These are phyloP conservation scores for Suhomyces atakaporum DNA, from an alignment of 1,139 yeast species.

Conservation along the genomic window DNA sequence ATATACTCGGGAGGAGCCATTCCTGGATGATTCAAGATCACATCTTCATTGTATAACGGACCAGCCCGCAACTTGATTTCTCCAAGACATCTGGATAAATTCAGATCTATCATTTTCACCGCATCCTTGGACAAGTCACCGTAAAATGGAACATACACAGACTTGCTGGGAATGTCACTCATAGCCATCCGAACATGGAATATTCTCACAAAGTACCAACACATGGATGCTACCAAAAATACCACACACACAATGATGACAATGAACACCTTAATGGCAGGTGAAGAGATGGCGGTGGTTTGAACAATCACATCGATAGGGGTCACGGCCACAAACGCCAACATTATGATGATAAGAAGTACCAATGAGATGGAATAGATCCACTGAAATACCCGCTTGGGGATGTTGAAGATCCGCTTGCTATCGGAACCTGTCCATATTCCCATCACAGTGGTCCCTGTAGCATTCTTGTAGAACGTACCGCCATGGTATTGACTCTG, in stretches of 20 bases:
- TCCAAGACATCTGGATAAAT: conserved; percentile 43
- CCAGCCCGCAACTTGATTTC: conserved; percentile 52
- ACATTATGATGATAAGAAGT: conserved; percentile 40
- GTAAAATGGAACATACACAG: conserved; percentile 64
- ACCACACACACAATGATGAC: conserved; percentile 73
- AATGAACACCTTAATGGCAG: conserved; percentile 68
- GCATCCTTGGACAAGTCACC: conserved; percentile 61
- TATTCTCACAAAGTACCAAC: conserved; percentile 56
- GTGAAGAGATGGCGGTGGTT: conserved; percentile 55
- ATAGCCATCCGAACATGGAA: conserved; percentile 58
- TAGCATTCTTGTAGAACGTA: conserved; percentile 1
- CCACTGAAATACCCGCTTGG: conserved; percentile 48
- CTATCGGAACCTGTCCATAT: conserved; percentile 10
- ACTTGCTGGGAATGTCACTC: conserved; percentile 71
- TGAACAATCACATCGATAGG: conserved; percentile 78
- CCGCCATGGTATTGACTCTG: neutral
- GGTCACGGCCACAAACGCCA: conserved; percentile 62
- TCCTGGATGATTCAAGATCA: conserved; percentile 63
- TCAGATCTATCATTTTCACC: conserved; percentile 39
- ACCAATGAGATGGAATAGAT: conserved; percentile 57
- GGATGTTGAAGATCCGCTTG: conserved; percentile 25
- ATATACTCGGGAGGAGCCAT: conserved; percentile 49
- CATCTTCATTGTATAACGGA: conserved; percentile 43
- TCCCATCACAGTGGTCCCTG: conserved; percentile 8
- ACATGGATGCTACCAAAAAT: conserved; percentile 50